A percentile compares a stretch with the other conserved stretches of the same genome.
Conservation (phyloP, 2,329 filamentous ascomycete genomes). For the Claviceps citrina region DNA sequence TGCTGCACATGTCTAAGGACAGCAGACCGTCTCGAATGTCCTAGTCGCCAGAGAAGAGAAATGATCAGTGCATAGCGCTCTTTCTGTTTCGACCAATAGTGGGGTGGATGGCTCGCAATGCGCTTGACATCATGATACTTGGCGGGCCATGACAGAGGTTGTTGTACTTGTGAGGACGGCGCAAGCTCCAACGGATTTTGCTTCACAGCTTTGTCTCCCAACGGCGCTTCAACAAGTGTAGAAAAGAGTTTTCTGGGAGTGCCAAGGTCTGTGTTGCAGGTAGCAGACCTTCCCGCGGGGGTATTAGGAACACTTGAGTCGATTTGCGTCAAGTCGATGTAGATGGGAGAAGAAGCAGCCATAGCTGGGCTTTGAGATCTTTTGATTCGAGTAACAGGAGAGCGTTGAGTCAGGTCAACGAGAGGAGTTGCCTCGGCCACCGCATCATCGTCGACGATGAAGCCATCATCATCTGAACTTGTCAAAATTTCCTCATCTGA, state of each 20-base stretch:
- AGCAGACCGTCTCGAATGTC: slow-evolving; percentile 14
- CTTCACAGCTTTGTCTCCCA: not conserved
- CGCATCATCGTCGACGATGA: slow-evolving; percentile 26
- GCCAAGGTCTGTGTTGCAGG: slow-evolving; percentile 11
- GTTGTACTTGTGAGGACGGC: not conserved
- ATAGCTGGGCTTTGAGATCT: slow-evolving; percentile 5
- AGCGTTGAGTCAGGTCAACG: not conserved
- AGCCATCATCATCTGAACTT: slow-evolving; percentile 33
- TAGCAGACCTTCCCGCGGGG: slow-evolving; percentile 1
- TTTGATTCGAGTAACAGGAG: not conserved
- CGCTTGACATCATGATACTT: slow-evolving; percentile 5
- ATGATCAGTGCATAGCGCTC: slow-evolving; percentile 18
- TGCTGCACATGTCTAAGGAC: slow-evolving; percentile 14
- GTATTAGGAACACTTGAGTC: slow-evolving; percentile 7
- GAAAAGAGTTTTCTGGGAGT: slow-evolving; percentile 9
- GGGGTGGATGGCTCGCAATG: slow-evolving; percentile 10
- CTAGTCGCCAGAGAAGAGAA: slow-evolving; percentile 16
- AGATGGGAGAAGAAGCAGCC: slow-evolving; percentile 9
- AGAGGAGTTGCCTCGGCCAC: not conserved
- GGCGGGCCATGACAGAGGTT: not conserved
- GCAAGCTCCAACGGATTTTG: not conserved
- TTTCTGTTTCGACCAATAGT: slow-evolving; percentile 13
- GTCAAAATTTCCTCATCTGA: slow-evolving; percentile 28
- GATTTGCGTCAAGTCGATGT: slow-evolving; percentile 17
- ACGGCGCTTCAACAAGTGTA: not conserved